Base-by-base conservation (phyloP, 179 eudicot species). In the Drosera spatulata region DNA sequence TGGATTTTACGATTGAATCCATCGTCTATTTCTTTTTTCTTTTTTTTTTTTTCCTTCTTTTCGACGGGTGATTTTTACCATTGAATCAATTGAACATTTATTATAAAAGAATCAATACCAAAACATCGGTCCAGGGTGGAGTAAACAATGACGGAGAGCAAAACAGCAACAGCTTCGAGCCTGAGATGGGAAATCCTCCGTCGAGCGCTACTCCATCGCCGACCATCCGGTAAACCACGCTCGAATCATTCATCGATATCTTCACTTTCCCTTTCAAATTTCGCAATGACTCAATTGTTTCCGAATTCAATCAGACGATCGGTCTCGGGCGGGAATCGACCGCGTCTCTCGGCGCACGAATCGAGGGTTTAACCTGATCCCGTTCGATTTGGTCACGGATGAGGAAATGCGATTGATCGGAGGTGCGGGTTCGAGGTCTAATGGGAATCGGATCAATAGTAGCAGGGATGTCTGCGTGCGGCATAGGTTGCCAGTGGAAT, bases 181-280 rank as follows among this genome's bases (percentile, higher is more conserved):
- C 67, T 89, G 49, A 68, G 97, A 59, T 45, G 49, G 49, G 10
- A 45, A 45, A 10, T 45, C 49, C 2, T 45, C 49, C 10, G 49
- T 45, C 8, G 10, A 6, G 6, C 8, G 8, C 10, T 10, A 6
- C 49, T 45, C 49, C 49, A 1, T 45, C 49, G 6, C 6, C 49
- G 10, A 45, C 10, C n/a, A 48, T 57, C 69, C 65, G 68, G 81
- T 79, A 65, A 55, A 44, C 45, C 43, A 10, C 42, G 2, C n/a
- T 39, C 39, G 11, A 12, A 39, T 52, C 12, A 39, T 38, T 37
- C 43, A 45, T 51, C 6, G 13, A 11, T 51, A n/a, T n/a, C n/a
- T n/a, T n/a, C 13, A 51, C n/a, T 4, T 51, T 10, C 54, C 5
- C 4, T 51, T 51, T 51, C 5, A 51, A 51, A 4, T 50, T 7